Base-by-base conservation (phyloP, 805 yeast genomes). In the Kluyveromyces aestuarii region DNA sequence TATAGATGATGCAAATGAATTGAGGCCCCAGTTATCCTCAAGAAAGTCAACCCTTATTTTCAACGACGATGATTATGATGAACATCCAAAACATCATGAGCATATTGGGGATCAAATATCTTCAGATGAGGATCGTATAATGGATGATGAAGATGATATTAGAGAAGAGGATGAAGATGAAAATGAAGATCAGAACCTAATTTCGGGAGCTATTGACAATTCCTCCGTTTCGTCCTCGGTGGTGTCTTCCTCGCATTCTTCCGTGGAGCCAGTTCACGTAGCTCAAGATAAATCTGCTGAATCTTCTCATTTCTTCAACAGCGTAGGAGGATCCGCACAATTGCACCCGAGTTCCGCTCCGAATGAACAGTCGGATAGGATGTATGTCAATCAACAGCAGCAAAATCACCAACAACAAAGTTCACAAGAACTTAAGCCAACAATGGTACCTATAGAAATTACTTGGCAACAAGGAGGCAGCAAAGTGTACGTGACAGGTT, bases 391-490 rank as follows among this genome's bases (percentile, higher is more conserved):
- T 11, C 27, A 52, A 51, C 44, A 52, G 52, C 49, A 43, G 13
- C 52, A 46, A 25, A 44, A 42, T 42, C 50, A 48, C 40, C 45
- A 37, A 18, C 40, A 25, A 36, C 43, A 30, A 8, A 7, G 13
- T 16, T 13, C 27, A 18, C 48, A 37, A 38, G 38, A 48, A 2
- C 46, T 27, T n/a, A 35, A 30, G 21, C 39, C 43, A 21, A 27
- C 45, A n/a, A 55, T 66, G 62, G 61, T 62, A 6, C 80, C 81
- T 2, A 74, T 88, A 1, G 89, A 84, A 49, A 84, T 89, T 50
- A 80, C 80, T 54, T 91, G 99, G 99, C 82, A 81, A 16, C 96
- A 91, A 66, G 98, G 98, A n/a, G 99, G 99, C 52, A 79, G 79
- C 45, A 86, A 86, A 59, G 98, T 93, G 2, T 93, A 89, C 64